A percentile compares a stretch with the other conserved stretches of the same genome.
phyloP scores from a whole-genome alignment of 176 grass and related monocot genomes.

The Typha latifolia region DNA sequence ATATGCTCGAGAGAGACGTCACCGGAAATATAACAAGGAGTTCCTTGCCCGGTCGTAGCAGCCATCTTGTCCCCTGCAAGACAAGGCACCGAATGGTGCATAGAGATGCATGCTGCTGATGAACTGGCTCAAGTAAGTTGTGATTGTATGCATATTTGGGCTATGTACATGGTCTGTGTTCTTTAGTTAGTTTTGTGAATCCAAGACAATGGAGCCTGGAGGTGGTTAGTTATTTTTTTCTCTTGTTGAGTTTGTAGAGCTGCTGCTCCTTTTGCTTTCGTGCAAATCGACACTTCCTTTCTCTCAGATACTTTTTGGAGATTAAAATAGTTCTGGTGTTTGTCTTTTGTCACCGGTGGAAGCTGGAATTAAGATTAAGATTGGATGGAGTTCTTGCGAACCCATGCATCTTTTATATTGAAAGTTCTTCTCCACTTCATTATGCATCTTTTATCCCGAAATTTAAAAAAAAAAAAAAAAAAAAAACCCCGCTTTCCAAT shows the following conservation, averaged over 20 bases:
- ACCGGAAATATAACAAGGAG: slow-evolving; percentile 25
- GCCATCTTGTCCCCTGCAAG: slow-evolving; percentile 1
- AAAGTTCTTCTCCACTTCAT: too few relatives aligned
- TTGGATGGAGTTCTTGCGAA: too few relatives aligned
- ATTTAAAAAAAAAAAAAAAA: too few relatives aligned
- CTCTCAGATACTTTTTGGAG: too few relatives aligned
- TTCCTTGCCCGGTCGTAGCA: neutral
- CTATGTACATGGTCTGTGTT: neutral
- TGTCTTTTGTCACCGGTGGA: too few relatives aligned
- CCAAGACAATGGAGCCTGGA: neutral
- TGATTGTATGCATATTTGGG: neutral
- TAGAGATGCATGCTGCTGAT: neutral
- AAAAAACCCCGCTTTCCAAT: too few relatives aligned
- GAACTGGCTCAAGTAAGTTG: neutral
- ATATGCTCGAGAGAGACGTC: slow-evolving; percentile 28
- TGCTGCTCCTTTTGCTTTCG: too few relatives aligned
- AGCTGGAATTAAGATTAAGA: too few relatives aligned
- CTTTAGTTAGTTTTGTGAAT: neutral
- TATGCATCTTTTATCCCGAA: too few relatives aligned
- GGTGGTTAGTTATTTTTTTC: neutral
- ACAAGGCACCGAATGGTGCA: slow-evolving; percentile 7
- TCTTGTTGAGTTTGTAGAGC: neutral
- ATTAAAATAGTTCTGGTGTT: too few relatives aligned
- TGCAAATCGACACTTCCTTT: too few relatives aligned
- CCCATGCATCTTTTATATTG: too few relatives aligned